Conservation (phyloP, 2,329 filamentous ascomycete species). For the Colletotrichum agaves region DNA sequence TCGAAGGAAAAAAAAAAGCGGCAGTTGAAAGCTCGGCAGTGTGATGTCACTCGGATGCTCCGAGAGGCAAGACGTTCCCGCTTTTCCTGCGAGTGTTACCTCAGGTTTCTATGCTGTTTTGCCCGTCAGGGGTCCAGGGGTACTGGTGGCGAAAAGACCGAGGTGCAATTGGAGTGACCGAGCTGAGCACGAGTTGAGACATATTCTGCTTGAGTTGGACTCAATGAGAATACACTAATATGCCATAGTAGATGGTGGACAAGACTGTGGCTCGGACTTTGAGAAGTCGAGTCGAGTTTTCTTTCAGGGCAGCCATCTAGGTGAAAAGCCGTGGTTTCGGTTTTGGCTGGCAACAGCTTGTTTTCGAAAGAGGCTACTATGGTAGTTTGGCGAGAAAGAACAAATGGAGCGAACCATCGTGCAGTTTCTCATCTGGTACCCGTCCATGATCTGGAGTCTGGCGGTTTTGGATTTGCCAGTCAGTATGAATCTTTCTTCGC, state of each 20-base stretch:
- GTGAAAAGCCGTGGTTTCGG: conserved; percentile 35
- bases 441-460: conserved; percentile 1
- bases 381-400: conserved; percentile 21
- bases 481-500: background rate
- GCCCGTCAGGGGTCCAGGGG: conserved; percentile 27
- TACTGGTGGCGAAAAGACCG: conserved; percentile 2
- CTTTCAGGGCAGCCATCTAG: conserved; percentile 20
- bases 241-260: background rate
- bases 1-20: conserved; percentile 16
- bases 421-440: background rate
- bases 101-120: too few species aligned
- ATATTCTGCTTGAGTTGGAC: background rate
- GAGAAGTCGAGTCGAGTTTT: background rate
- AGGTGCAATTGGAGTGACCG: conserved; percentile 8
- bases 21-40: background rate
- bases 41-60: conserved; percentile 28
- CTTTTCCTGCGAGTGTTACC: conserved; percentile 34
- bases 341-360: conserved; percentile 15
- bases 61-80: conserved; percentile 1
- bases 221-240: background rate
- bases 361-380: conserved; percentile 26
- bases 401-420: conserved; percentile 10
- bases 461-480: background rate
- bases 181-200: conserved; percentile 1
- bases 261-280: conserved; percentile 20